Base-by-base conservation (phyloP, 2,329 filamentous ascomycete species). In the Ophiostoma himal-ulmi region DNA sequence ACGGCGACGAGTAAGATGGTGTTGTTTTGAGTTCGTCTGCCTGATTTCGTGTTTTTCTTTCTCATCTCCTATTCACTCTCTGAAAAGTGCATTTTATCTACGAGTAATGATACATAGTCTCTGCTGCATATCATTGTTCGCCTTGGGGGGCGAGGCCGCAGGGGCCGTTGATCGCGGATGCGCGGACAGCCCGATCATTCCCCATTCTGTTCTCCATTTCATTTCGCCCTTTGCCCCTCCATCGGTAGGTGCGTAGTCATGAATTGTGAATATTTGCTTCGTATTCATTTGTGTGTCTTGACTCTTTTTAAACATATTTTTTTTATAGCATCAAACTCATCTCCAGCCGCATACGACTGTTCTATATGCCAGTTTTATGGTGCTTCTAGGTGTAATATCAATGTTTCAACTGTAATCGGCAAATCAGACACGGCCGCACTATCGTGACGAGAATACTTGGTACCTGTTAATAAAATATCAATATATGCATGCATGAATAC, bases 1-100 rank as follows among this genome's bases (percentile, higher is more conserved):
- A 44, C 37, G 65, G 65, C 65, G 65, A 67, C 65, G 37, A 67
- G 39, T 67, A 26, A 67, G 65, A 65, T 65, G 30, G 17, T 20
- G 64, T 41, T 30, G 36, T 17, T 17, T 26, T n/a, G 37, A 65
- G 26, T 17, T 30, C 26, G 65, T 20, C 65, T 67, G 65, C 65
- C 39, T 67, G 65, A 26, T 30, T 65, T 39, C 36, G 14, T 20
- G 1, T 39, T 22, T 39, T 10, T 39, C 22, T 39, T 10, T 14
- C 14, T 65, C 1, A 7, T 22, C 22, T 65, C 37, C 60, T 17
- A 1, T 62, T 65, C 60, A 10, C 11, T 8, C 30, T 30, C 30
- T 30, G 30, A 30, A 30, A 30, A 30, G 30, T 30, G 30, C 30
- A 30, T 30, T 30, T 30, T 3, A 30, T 30, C 30, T 30, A 30